Evolutionary conservation across 306 rosid genomes (phyloP), one percentile per base, ranked within the genome.

Genomic region (Cicer pinnatifidum): DNA sequence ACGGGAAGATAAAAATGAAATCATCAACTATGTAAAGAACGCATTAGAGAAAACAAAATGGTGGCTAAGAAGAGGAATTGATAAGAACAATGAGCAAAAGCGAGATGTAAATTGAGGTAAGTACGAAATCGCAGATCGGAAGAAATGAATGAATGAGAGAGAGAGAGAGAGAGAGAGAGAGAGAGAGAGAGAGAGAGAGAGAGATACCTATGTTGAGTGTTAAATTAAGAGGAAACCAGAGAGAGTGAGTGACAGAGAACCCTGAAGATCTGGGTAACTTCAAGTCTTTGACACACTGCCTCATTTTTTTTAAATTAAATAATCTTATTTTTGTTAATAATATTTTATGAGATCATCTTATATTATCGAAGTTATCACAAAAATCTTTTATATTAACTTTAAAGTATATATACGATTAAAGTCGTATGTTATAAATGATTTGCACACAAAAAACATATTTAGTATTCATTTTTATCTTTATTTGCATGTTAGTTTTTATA

Each of bases 201-300:
- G 50, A 13, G 80, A 56, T 53, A 74, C 60, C 79, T 63, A 50
- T 11, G 39, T 13, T 0, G 51, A 43, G 52, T 51, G 7, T 57
- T 72, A 9, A 67, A 45, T 65, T 80, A 68, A 81, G 80, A 75
- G 47, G 72, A 41, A 15, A 67, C n/a, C 3, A 69, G 44, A 64
- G 40, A 52, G 4, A 50, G 19, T 23, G 6, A n/a, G 40, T 10
- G 45, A 3, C 7, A 8, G 5, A 13, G n/a, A 44, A 7, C 7
- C 10, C 9, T 8, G 1, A 39, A 48, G 11, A 44, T 63, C 33
- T 44, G 0, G 35, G 35, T 28, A 28, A 28, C 35, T 28, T 23
- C 0, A 2, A 23, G 33, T 23, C 33, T 23, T 23, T 23, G 33
- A 23, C 3, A 23, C 33, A 23, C 33, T 23, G 3, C 33, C 33